A percentile compares a stretch with the other conserved stretches of the same genome.
Evolutionary conservation across 31 red algal species (phyloP).

Genomic region (Asparagopsis taxiformis): DNA sequence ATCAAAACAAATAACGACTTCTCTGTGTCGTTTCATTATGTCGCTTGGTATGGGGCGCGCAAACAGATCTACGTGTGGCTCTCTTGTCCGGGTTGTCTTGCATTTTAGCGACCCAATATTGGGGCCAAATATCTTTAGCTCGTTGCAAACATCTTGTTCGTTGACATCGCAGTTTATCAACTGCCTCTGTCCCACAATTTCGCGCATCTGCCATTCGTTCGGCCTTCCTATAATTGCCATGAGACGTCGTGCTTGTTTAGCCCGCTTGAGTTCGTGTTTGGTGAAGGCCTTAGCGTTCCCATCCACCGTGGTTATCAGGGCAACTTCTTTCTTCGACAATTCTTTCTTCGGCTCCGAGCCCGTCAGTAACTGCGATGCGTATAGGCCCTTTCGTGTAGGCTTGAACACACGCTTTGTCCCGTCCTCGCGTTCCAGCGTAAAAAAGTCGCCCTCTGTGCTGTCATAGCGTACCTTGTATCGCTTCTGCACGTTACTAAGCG

Average conservation of each 20-base stretch:
- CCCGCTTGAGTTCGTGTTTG: neutral
- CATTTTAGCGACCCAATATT: slow-evolving; percentile 17
- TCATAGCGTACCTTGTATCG: slow-evolving; percentile 13
- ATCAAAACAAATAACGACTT: slow-evolving; percentile 1
- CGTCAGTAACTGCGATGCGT: neutral
- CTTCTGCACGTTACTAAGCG: slow-evolving; percentile 6
- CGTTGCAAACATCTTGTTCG: neutral
- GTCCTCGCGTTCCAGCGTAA: neutral
- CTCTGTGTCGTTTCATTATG: slow-evolving; percentile 3
- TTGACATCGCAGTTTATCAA: slow-evolving; percentile 8
- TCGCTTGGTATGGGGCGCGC: slow-evolving; percentile 1
- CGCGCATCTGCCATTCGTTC: neutral
- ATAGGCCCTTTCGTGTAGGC: neutral
- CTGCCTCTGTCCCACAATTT: slow-evolving; percentile 2
- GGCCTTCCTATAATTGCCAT: neutral
- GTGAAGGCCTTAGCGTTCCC: neutral
- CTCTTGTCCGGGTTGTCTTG: slow-evolving; percentile 17
- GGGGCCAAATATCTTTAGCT: slow-evolving; percentile 22
- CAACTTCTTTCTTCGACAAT: too few species aligned
- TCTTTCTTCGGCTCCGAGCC: neutral
- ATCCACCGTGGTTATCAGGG: neutral
- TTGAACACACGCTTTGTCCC: neutral
- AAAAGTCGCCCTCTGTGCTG: neutral
- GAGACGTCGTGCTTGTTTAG: neutral
- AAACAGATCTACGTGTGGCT: too few species aligned